Evolutionary conservation across 2,329 filamentous ascomycete genomes (phyloP), one percentile per base, ranked within the genome.

Genomic region (Aureobasidium sp.): DNA sequence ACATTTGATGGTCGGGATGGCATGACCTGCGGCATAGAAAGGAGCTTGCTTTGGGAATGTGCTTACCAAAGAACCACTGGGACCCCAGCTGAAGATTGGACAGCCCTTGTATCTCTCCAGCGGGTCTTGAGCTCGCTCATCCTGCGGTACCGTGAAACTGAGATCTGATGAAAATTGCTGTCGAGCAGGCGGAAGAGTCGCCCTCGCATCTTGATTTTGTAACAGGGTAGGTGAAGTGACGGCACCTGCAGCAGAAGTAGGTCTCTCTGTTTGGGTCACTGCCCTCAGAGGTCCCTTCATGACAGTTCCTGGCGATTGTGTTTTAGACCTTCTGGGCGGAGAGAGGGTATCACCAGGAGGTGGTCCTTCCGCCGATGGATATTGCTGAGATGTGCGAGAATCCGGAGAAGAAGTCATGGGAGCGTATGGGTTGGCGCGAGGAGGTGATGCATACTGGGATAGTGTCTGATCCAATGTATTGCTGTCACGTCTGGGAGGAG

Each of bases 21-120:
- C 75, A 60, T 85, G 81, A 45, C 83, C 86, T 59, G 88, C 83
- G 22, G 84, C 83, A 68, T 95, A 97, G 41, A 90, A 83, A 12
- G 91, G 90, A 29, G 93, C 81, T 59, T 91, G 86, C 66, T 87
- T 90, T 0, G 94, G 93, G 63, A 97, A 96, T 38, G 84, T 88
- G 1, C 86, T 90, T 2, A 94, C 77, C 10, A 96, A 73, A 1
- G 81, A 80, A 11, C 93, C 93, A 17, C 90, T 90, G 44, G 94
- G 83, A 2, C 89, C 90, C 85, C 94, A 98, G 1, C 80, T 80
- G 63, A 97, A 85, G 11, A 95, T 79, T 0, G 94, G 93, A 11
- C 81, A 79, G 3, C 94, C 94, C 70, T 86, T 90, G 93, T 93
- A 98, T 59, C 93, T 79, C 66, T 95, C 79, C 6, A 98, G 73